Evolutionary conservation across 345 rosid species (phyloP), one percentile per base, ranked within the genome.

Genomic region (Lepidium sativum): DNA sequence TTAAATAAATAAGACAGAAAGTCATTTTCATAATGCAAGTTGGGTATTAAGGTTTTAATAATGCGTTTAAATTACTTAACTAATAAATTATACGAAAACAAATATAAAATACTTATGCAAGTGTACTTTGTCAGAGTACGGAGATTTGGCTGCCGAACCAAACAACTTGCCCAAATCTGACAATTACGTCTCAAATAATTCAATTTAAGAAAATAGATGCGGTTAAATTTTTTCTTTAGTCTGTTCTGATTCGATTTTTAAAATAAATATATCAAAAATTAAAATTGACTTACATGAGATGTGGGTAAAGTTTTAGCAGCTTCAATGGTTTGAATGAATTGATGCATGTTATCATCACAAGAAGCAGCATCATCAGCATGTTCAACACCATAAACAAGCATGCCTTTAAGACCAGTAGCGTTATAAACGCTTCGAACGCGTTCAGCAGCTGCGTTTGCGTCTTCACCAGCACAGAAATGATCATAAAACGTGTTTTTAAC

Each of bases 391-490:
- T 80, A 92, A 23, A 76, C 88, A 54, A 89, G 77, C 96, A 92
- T 92, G 11, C 82, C 89, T 49, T 84, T 77, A 52, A 92, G 62
- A 4, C 97, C 97, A 9, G 84, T 64, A 15, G 83, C 71, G 29
- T 77, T 77, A 43, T 83, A 75, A 6, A 82, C 50, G 70, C 59
- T 80, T 75, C 67, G 51, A 1, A 84, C 70, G 41, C 80, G 79
- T 16, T 67, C 20, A 2, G 50, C 78, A 0, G 82, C 91, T 63
- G 84, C 89, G 8, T 25, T 34, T 1, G 73, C 65, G 9, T 63
- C 70, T 64, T 87, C 97, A 5, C 98, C 98, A 3, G 86, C 97
- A 17, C 96, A 89, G 32, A 92, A 92, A 41, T 92, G 98, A 52
- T 86, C 87, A 32, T 78, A 89, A 39, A 89, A 82, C n/a, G 85